Percentiles rank a stretch among this genome's conserved stretches.
These are phyloP conservation scores for Phytopythium cucurbitacearum DNA, from an alignment of 352 stramenopile species.

Conservation along the genomic window DNA sequence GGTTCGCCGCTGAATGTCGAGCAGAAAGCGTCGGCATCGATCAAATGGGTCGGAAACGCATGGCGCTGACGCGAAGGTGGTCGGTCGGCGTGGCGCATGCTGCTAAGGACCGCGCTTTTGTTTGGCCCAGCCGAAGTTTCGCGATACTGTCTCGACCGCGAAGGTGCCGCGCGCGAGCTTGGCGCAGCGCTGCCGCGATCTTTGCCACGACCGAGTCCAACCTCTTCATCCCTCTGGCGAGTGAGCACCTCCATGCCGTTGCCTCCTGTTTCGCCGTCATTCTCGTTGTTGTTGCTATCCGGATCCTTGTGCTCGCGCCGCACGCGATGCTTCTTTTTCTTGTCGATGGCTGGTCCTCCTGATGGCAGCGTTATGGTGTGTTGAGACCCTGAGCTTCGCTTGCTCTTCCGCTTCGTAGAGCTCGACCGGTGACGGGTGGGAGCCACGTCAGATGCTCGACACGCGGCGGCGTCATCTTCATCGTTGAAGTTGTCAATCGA, in stretches of 20 bases:
- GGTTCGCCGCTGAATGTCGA: not conserved
- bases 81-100: conserved; percentile 21
- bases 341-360: too few relatives aligned
- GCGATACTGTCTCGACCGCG: conserved; percentile 23
- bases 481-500: not conserved
- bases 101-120: conserved; percentile 7
- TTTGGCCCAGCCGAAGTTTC: conserved; percentile 18
- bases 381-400: too few relatives aligned
- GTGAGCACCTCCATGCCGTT: not conserved
- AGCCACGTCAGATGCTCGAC: not conserved
- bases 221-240: not conserved
- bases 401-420: not conserved
- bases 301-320: not conserved
- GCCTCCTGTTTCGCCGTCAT: not conserved
- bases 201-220: not conserved
- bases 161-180: conserved; percentile 6
- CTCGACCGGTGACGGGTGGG: not conserved
- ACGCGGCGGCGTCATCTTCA: not conserved
- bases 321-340: too few relatives aligned
- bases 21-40: conserved; percentile 41
- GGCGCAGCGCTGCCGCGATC: not conserved
- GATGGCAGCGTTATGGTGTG: too few relatives aligned
- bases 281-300: conserved; percentile 5
- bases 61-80: conserved; percentile 70
- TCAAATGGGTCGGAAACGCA: conserved; percentile 73